A percentile compares a stretch with the other conserved stretches of the same genome.
phyloP scores from a whole-genome alignment of 805 yeast species.

The Peterozyma xylosa region DNA sequence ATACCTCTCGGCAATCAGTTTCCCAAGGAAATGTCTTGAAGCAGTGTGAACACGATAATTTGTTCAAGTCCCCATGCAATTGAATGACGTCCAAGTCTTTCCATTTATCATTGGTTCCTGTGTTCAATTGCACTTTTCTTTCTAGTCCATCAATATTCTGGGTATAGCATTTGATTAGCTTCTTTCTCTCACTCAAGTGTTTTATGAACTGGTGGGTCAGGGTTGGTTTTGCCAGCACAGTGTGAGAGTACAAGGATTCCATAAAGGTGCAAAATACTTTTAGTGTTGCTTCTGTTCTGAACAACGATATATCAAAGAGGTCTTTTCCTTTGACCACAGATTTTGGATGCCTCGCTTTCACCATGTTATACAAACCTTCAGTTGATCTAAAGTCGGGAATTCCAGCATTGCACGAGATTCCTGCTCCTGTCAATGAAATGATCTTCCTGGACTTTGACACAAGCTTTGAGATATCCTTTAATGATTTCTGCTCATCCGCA shows the following conservation, averaged over 20 bases:
- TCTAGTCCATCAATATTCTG: constrained; percentile 94
- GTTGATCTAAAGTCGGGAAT: constrained; percentile 91
- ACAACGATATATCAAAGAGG: constrained; percentile 79
- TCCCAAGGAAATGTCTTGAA: constrained; percentile 55
- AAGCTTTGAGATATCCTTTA: constrained; percentile 23
- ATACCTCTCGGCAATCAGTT: constrained; percentile 32
- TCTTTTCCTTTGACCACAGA: constrained; percentile 78
- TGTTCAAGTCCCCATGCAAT: constrained; percentile 82
- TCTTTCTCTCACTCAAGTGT: constrained; percentile 49
- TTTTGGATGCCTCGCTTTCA: constrained; percentile 54
- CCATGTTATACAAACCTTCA: constrained; percentile 74
- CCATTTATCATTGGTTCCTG: constrained; percentile 52
- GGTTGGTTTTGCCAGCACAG: constrained; percentile 68
- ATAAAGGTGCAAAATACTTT: constrained; percentile 81
- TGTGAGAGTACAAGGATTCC: constrained; percentile 66
- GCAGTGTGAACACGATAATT: constrained; percentile 72
- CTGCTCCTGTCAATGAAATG: constrained; percentile 88
- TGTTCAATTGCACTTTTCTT: constrained; percentile 48
- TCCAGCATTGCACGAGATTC: constrained; percentile 94
- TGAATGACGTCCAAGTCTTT: constrained; percentile 72
- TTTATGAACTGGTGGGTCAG: constrained; percentile 74
- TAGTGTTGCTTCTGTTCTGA: constrained; percentile 59
- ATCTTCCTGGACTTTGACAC: constrained; percentile 44
- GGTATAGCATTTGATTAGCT: constrained; percentile 80
- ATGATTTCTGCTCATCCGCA: no score